Evolutionary conservation across 345 rosid species (phyloP).

Genomic region (Rhodamnia rubescens): DNA sequence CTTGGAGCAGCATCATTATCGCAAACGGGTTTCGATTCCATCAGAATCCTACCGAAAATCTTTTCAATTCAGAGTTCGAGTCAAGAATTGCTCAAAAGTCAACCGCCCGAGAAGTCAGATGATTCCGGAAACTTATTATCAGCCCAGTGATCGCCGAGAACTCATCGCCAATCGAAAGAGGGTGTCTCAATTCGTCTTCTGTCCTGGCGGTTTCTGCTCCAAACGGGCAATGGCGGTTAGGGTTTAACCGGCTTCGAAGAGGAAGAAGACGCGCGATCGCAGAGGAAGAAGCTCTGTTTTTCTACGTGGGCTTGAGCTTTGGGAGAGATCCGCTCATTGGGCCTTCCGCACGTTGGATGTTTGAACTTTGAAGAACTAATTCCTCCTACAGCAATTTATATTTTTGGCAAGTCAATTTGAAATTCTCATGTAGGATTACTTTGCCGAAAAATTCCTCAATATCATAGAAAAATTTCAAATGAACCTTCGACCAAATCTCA

Average conservation of each 20-base stretch:
- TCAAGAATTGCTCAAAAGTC: not conserved
- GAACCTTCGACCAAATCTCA: too few species aligned
- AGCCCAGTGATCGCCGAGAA: not conserved
- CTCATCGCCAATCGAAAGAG: not conserved
- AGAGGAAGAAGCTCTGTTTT: not conserved
- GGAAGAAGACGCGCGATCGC: not conserved
- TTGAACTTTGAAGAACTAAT: not conserved
- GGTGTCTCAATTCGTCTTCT: not conserved
- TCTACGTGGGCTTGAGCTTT: not conserved
- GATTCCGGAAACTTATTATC: not conserved
- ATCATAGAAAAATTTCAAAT: too few species aligned
- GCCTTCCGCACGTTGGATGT: not conserved
- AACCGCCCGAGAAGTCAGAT: not conserved
- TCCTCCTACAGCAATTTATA: not conserved
- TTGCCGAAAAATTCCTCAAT: not conserved
- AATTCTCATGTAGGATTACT: not conserved
- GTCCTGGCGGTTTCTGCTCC: not conserved
- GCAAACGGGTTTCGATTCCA: not conserved
- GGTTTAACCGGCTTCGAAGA: not conserved
- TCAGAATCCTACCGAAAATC: not conserved
- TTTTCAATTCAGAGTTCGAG: not conserved
- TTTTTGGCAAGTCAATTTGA: not conserved
- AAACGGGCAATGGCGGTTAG: not conserved
- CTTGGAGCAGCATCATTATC: constrained; percentile 11
- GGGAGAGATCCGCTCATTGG: not conserved